Evolutionary conservation across 2,329 filamentous ascomycete species (phyloP).

Genomic region (Periconia sp.): DNA sequence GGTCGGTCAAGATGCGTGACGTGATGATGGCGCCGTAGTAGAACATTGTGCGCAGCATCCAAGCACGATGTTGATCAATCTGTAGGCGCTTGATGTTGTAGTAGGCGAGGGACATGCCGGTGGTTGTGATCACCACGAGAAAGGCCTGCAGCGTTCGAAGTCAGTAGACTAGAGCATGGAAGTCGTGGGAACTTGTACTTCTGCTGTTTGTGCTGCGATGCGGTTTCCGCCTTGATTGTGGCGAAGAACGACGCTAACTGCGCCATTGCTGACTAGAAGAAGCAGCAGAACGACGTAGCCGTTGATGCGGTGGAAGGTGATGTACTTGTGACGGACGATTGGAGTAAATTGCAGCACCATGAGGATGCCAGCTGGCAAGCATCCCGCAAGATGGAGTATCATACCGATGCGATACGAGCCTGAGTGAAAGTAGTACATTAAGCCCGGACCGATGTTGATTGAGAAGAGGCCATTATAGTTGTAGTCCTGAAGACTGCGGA

Average conservation of each 20-base stretch:
- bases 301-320: slow-evolving; percentile 65
- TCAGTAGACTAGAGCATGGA: too few species aligned
- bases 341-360: slow-evolving; percentile 52
- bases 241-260: too few species aligned
- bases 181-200: too few species aligned
- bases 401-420: slow-evolving; percentile 48
- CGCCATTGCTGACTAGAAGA: too few species aligned
- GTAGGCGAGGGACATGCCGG: slow-evolving; percentile 55
- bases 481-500: too few species aligned
- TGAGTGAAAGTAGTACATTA: slow-evolving; percentile 50
- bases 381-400: slow-evolving; percentile 49
- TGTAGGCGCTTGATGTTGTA: slow-evolving; percentile 65
- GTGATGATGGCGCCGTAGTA: too few species aligned
- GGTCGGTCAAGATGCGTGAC: too few species aligned
- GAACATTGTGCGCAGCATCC: slow-evolving; percentile 38
- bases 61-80: slow-evolving; percentile 50
- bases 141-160: too few species aligned
- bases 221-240: too few species aligned
- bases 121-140: slow-evolving; percentile 54
- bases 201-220: too few species aligned
- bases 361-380: slow-evolving; percentile 50
- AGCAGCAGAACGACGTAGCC: slow-evolving; percentile 63
- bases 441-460: slow-evolving; percentile 54
- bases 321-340: slow-evolving; percentile 52
- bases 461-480: not conserved